Conservation (phyloP, 305 asterid genomes). For the Fraxinus xanthoxyloides region DNA sequence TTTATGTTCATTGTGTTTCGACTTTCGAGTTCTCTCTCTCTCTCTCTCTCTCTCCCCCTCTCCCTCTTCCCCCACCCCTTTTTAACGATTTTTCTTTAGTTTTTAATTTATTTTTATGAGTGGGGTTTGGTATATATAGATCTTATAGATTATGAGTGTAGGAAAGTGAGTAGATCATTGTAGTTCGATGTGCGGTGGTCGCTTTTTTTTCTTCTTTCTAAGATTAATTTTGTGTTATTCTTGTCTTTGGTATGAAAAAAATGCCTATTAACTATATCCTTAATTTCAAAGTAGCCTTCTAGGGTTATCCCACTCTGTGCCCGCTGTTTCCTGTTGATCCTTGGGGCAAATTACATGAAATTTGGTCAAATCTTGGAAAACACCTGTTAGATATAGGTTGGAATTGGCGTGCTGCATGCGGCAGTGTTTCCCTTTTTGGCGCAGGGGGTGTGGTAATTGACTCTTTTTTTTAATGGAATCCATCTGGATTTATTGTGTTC, state of each 20-base stretch:
- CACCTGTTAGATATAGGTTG: not conserved
- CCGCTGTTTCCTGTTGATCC: not conserved
- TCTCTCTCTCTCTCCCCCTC: too few species aligned
- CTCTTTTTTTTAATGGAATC: not conserved
- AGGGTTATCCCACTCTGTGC: not conserved
- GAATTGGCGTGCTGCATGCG: not conserved
- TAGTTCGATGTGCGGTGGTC: not conserved
- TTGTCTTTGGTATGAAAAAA: not conserved
- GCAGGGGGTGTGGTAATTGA: not conserved
- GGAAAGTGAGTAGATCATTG: not conserved
- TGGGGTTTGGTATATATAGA: not conserved
- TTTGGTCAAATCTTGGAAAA: not conserved
- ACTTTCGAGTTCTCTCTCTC: too few species aligned
- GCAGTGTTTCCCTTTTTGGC: not conserved
- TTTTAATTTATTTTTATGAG: not conserved
- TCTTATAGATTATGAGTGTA: not conserved
- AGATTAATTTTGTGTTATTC: not conserved
- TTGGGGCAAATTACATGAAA: not conserved
- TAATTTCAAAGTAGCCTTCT: not conserved
- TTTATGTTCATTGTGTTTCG: not conserved
- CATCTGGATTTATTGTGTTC: not conserved
- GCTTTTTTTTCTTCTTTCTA: not conserved
- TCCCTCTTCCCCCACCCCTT: not conserved
- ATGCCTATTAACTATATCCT: not conserved
- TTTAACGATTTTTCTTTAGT: not conserved